Evolutionary conservation across 805 yeast genomes (phyloP).

Genomic region (Ogataea methanolica): DNA sequence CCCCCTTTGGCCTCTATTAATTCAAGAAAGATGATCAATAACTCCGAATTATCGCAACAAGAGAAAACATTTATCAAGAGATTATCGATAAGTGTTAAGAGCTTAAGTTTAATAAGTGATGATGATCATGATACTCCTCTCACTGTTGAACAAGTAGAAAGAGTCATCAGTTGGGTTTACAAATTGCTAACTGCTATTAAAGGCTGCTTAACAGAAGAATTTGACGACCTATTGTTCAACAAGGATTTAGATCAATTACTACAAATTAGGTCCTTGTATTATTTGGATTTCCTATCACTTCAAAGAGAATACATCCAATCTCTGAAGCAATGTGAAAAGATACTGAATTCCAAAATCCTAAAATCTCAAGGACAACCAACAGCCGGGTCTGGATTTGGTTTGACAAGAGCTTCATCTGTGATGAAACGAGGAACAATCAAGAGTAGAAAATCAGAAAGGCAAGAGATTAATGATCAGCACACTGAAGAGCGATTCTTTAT

Average conservation of each 20-base stretch:
- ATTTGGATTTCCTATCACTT: constrained; percentile 3
- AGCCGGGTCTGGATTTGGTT: neutral
- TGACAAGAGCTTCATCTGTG: constrained; percentile 10
- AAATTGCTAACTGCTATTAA: constrained; percentile 9
- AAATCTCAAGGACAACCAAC: neutral
- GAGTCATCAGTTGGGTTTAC: constrained; percentile 19
- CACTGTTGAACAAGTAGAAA: constrained; percentile 9
- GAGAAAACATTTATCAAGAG: constrained; percentile 5
- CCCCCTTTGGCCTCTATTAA: constrained; percentile 11
- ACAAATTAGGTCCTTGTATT: constrained; percentile 7
- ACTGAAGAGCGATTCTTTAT: constrained; percentile 5
- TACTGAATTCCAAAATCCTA: neutral
- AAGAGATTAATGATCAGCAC: constrained; percentile 5
- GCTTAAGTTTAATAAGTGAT: neutral
- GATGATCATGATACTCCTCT: neutral
- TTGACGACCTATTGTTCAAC: constrained; percentile 4
- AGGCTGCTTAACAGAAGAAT: constrained; percentile 1
- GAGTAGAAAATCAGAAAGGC: constrained; percentile 5
- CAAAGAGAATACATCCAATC: constrained; percentile 9
- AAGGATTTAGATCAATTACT: constrained; percentile 10
- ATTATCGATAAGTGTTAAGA: constrained; percentile 7
- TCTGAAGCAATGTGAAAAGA: constrained; percentile 4
- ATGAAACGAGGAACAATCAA: constrained; percentile 14
- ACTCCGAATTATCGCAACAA: neutral
- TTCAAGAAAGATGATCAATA: constrained; percentile 3